These are phyloP conservation scores for Geotrichum citri-aurantii DNA, from an alignment of 1,139 yeast genomes.

Conservation along the genomic window DNA sequence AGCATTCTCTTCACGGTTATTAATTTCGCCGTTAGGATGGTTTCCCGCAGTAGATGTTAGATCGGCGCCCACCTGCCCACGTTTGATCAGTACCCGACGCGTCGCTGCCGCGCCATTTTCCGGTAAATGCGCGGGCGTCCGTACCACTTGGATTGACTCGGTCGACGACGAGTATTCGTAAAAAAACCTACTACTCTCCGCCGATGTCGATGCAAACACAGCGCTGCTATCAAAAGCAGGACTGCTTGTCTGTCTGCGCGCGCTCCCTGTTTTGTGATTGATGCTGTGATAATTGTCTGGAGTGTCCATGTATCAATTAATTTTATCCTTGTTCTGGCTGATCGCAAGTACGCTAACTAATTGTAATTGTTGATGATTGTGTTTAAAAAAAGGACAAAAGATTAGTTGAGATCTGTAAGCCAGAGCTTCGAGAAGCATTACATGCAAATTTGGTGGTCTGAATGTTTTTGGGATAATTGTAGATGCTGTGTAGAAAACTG, in stretches of 20 bases:
- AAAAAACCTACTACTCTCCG: conserved; percentile 2
- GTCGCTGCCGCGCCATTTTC: not conserved
- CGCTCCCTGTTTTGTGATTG: not conserved
- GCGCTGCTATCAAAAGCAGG: conserved; percentile 5
- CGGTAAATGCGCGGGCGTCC: not conserved
- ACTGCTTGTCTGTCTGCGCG: not conserved
- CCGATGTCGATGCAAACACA: conserved; percentile 7
- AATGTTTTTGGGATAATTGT: too few relatives aligned
- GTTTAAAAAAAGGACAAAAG: too few relatives aligned
- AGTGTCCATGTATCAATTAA: not conserved
- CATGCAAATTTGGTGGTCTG: too few relatives aligned
- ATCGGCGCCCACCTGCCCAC: not conserved
- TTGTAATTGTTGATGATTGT: not conserved
- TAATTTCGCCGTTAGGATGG: not conserved
- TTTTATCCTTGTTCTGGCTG: not conserved
- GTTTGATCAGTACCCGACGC: not conserved
- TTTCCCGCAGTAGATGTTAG: not conserved
- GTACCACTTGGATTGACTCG: conserved; percentile 7
- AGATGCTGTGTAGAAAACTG: not conserved
- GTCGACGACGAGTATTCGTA: conserved; percentile 16
- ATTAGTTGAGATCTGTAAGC: too few relatives aligned
- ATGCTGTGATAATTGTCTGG: not conserved
- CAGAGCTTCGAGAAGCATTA: too few relatives aligned
- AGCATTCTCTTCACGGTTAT: not conserved
- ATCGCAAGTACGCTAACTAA: not conserved